Evolutionary conservation across 768 basidiomycete genomes (phyloP).

Genomic region (Trametes cubensis): DNA sequence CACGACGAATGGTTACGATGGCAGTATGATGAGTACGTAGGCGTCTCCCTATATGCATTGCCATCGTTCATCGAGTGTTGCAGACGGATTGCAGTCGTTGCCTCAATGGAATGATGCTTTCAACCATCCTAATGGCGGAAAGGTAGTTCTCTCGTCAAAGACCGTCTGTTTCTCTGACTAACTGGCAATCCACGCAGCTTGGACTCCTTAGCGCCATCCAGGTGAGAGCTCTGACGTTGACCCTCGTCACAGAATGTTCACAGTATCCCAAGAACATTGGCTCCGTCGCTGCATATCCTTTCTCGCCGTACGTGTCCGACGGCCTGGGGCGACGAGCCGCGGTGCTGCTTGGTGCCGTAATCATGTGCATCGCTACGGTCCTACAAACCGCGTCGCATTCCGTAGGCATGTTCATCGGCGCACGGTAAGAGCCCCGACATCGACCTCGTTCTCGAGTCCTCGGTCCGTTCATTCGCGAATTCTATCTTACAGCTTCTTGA

Average conservation of each 20-base stretch:
- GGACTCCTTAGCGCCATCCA: constrained; percentile 42
- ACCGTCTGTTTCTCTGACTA: neutral
- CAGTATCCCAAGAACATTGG: constrained; percentile 37
- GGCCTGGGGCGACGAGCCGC: constrained; percentile 41
- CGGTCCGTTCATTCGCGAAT: constrained; percentile 7
- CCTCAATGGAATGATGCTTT: constrained; percentile 42
- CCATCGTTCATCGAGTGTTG: neutral
- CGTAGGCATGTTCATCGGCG: constrained; percentile 48
- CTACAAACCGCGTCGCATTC: constrained; percentile 43
- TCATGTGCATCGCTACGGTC: constrained; percentile 44
- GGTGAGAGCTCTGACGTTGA: constrained; percentile 25
- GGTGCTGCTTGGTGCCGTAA: constrained; percentile 42
- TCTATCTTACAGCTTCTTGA: constrained; percentile 33
- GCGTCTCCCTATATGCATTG: neutral
- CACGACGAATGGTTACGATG: constrained; percentile 42
- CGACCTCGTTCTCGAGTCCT: too few relatives aligned
- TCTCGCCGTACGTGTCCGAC: constrained; percentile 46
- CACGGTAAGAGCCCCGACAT: constrained; percentile 34
- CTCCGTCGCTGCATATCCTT: constrained; percentile 41
- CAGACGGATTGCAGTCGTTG: constrained; percentile 42
- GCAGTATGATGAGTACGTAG: constrained; percentile 43
- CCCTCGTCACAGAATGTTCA: constrained; percentile 23
- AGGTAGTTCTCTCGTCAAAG: constrained; percentile 25
- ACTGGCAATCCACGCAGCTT: constrained; percentile 30
- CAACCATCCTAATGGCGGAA: constrained; percentile 33